Evolutionary conservation across 148 eudicot genomes (phyloP).

Genomic region (Mesembryanthemum crystallinum): DNA sequence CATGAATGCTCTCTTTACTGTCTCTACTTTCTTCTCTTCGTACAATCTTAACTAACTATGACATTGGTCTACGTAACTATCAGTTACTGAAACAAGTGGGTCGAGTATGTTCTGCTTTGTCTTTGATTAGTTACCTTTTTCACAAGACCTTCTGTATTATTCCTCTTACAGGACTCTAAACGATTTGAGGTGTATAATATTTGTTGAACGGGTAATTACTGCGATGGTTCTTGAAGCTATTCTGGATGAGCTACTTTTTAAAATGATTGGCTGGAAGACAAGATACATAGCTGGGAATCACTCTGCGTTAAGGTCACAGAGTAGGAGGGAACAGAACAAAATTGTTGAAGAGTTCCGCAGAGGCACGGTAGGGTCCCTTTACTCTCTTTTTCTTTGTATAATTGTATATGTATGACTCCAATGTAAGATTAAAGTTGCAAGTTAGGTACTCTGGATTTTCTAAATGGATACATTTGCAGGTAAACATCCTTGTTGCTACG

Average conservation of each 20-base stretch:
- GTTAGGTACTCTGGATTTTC: not conserved
- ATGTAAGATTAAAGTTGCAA: not conserved
- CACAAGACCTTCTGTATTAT: constrained; percentile 8
- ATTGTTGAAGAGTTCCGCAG: constrained; percentile 71
- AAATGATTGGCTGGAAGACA: constrained; percentile 57
- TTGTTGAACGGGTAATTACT: constrained; percentile 76
- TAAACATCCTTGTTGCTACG: constrained; percentile 80
- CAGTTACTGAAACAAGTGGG: not conserved
- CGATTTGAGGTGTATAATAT: constrained; percentile 80
- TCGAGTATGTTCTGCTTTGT: not conserved
- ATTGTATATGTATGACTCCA: not conserved
- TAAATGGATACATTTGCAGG: constrained; percentile 35
- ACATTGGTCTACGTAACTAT: too few species aligned
- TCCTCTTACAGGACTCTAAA: constrained; percentile 40
- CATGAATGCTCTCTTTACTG: not conserved
- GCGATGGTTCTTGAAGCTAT: constrained; percentile 60
- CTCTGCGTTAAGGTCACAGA: constrained; percentile 50
- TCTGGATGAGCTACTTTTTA: constrained; percentile 48
- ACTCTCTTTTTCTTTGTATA: not conserved
- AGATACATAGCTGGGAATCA: constrained; percentile 68
- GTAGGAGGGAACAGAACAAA: constrained; percentile 55
- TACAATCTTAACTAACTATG: not conserved
- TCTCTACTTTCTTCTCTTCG: not conserved
- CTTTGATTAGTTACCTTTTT: not conserved
- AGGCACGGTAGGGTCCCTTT: constrained; percentile 45